Conservation (phyloP, 2,329 filamentous ascomycete genomes). For the Monilinia laxa region DNA sequence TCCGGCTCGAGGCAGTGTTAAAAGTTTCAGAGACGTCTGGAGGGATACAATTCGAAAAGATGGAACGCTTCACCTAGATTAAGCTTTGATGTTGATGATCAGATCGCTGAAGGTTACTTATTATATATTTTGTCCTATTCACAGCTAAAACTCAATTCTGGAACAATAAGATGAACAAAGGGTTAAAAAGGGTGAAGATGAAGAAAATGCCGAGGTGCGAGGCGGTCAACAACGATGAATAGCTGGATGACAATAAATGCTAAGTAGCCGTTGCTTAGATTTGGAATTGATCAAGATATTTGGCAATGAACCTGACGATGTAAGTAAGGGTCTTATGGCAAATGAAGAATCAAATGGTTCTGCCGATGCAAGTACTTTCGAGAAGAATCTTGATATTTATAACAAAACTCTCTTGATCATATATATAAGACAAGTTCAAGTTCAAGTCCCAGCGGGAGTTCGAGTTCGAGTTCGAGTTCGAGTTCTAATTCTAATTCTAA, state of each 20-base stretch:
- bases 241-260: too few species aligned
- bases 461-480: too few species aligned
- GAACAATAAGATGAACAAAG: too few species aligned
- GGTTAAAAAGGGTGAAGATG: too few species aligned
- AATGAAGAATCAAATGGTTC: background rate
- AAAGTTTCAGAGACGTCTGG: constrained; percentile 20
- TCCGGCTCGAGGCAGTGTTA: constrained; percentile 4
- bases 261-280: too few species aligned
- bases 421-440: background rate
- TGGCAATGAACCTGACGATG: background rate
- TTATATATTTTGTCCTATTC: background rate
- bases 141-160: background rate
- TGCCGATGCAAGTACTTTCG: background rate
- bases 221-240: too few species aligned
- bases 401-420: background rate
- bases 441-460: background rate
- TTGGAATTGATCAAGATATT: background rate
- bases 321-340: background rate
- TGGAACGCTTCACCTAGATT: background rate
- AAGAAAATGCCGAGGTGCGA: too few species aligned
- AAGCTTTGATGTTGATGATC: constrained; percentile 13
- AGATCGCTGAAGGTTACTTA: background rate
- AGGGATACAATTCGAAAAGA: background rate
- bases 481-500: too few species aligned
- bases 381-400: background rate